Conservation (phyloP, 2,329 filamentous ascomycete genomes). For the Whalleya microplaca region DNA sequence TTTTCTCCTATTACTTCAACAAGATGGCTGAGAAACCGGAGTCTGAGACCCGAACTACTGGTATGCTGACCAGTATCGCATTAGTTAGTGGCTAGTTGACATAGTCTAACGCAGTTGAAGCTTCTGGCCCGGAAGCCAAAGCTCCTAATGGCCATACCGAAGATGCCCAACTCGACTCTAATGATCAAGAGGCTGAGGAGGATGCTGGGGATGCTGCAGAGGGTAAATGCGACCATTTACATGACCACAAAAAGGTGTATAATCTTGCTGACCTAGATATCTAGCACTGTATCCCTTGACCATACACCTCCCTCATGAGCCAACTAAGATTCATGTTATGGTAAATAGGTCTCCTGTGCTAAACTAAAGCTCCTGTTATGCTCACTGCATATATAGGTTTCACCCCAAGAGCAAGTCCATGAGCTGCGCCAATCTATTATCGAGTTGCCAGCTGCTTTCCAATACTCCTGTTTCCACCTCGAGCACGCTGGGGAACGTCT, state of each 20-base stretch:
- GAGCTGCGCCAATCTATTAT: slow-evolving; percentile 96
- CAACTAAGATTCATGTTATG: slow-evolving; percentile 82
- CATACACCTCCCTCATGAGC: slow-evolving; percentile 79
- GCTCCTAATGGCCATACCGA: slow-evolving; percentile 29
- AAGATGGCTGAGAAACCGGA: slow-evolving; percentile 39
- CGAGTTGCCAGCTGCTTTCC: slow-evolving; percentile 88
- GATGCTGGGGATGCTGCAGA: slow-evolving; percentile 31
- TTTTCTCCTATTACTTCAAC: slow-evolving; percentile 18
- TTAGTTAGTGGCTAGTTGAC: slow-evolving; percentile 11
- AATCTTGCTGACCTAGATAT: slow-evolving; percentile 9
- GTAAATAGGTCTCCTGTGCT: slow-evolving; percentile 52
- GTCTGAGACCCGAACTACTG: slow-evolving; percentile 17
- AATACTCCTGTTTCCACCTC: slow-evolving; percentile 98
- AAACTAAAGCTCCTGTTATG: slow-evolving; percentile 6
- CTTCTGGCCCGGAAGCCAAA: slow-evolving; percentile 27
- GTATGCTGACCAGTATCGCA: slow-evolving; percentile 24
- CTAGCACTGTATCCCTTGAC: slow-evolving; percentile 64
- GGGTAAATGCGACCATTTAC: slow-evolving; percentile 24
- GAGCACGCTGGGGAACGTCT: slow-evolving; percentile 86
- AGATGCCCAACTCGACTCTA: slow-evolving; percentile 24
- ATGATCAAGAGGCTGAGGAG: slow-evolving; percentile 30
- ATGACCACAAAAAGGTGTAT: background rate
- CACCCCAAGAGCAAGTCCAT: slow-evolving; percentile 92
- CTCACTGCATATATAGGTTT: slow-evolving; percentile 62
- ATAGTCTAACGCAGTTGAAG: slow-evolving; percentile 23